These are phyloP conservation scores for Citrus trifoliata DNA, from an alignment of 345 rosid genomes.

Conservation along the genomic window DNA sequence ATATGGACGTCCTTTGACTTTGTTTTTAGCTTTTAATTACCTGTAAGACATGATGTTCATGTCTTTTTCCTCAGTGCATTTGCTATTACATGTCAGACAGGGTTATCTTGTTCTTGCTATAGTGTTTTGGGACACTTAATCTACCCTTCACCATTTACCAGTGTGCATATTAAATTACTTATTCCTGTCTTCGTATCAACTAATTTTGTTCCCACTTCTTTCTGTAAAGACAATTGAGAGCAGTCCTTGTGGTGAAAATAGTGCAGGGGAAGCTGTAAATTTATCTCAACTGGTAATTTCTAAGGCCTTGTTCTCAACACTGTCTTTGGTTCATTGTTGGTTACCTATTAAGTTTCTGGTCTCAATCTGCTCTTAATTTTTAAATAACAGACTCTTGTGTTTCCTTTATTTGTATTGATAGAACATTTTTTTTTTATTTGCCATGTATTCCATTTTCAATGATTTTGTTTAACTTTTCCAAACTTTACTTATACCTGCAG, in stretches of 20 bases:
- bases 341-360: constrained; percentile 15
- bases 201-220: constrained; percentile 17
- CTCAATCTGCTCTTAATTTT: background rate
- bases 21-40: background rate
- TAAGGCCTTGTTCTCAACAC: constrained; percentile 19
- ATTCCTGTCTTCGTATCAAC: constrained; percentile 11
- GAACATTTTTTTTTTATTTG: background rate
- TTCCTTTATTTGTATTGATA: background rate
- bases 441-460: background rate
- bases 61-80: background rate
- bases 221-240: constrained; percentile 83
- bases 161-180: background rate
- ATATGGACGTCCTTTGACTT: background rate
- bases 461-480: constrained; percentile 30
- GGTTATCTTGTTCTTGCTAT: background rate
- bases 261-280: constrained; percentile 82
- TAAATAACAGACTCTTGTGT: background rate
- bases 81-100: background rate
- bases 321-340: constrained; percentile 14
- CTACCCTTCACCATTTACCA: background rate
- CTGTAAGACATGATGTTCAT: background rate
- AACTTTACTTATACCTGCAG: constrained; percentile 64
- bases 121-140: constrained; percentile 4
- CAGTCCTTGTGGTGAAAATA: constrained; percentile 75
- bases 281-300: constrained; percentile 92